phyloP scores from a whole-genome alignment of 768 basidiomycete genomes.

The Lentinula aciculospora region DNA sequence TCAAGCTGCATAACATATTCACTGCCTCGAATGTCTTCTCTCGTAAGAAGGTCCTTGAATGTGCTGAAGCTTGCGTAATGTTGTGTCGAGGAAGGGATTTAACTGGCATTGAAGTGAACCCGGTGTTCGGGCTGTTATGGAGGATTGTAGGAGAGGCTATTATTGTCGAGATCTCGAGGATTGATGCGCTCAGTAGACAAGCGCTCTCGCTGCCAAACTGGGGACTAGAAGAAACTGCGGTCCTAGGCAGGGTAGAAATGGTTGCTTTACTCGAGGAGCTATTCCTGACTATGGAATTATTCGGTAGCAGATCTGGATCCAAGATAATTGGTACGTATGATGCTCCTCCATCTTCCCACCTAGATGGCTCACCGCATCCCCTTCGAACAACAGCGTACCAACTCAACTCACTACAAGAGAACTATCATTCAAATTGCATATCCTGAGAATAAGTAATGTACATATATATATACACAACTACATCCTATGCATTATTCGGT shows the following conservation, averaged over 20 bases:
- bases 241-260: neutral
- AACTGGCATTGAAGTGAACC: slow-evolving; percentile 1
- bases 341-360: neutral
- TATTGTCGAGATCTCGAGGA: neutral
- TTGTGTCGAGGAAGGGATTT: neutral
- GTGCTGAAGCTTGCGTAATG: neutral
- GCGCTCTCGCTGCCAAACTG: neutral
- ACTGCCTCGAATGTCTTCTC: slow-evolving; percentile 10
- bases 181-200: neutral
- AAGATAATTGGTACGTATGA: neutral
- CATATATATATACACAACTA: neutral
- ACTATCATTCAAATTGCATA: neutral
- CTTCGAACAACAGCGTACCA: neutral
- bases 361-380: neutral
- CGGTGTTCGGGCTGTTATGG: slow-evolving; percentile 8
- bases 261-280: slow-evolving; percentile 2
- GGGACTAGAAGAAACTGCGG: neutral
- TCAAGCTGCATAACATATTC: slow-evolving; percentile 19
- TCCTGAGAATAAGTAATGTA: neutral
- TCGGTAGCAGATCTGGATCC: neutral
- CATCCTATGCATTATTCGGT: neutral
- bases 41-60: neutral
- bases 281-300: neutral
- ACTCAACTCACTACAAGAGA: neutral
- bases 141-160: neutral